Percentiles rank a stretch among this genome's conserved stretches.
Evolutionary conservation across 2,329 filamentous ascomycete species (phyloP).

Genomic region (Aspergillus latus): DNA sequence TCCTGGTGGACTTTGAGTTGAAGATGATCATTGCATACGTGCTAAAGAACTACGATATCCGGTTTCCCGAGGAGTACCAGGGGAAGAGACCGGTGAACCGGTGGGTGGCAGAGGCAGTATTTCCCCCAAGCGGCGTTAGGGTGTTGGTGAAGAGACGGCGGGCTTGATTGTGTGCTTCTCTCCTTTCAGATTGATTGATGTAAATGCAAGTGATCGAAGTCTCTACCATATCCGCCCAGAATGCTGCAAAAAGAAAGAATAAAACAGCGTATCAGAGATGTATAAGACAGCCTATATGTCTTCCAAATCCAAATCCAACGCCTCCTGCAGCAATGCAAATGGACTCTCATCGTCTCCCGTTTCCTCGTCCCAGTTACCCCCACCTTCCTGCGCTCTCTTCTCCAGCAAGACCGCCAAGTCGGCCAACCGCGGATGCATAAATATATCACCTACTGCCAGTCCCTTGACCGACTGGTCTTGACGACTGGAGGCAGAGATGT

Average conservation of each 20-base stretch:
- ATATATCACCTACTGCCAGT: neutral
- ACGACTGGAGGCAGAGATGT: neutral
- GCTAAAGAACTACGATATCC: slow-evolving; percentile 6
- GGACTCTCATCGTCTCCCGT: neutral
- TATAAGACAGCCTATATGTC: neutral
- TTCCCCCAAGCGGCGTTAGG: slow-evolving; percentile 9
- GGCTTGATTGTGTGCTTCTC: too few relatives aligned
- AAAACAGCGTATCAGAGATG: neutral
- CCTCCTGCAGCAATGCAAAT: neutral
- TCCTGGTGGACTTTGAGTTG: slow-evolving; percentile 15
- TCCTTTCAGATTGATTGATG: too few relatives aligned
- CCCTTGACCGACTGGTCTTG: neutral
- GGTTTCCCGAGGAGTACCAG: slow-evolving; percentile 15
- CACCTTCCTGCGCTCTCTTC: neutral
- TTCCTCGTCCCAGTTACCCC: neutral
- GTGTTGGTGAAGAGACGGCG: slow-evolving; percentile 2
- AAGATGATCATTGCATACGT: slow-evolving; percentile 18
- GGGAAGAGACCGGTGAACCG: slow-evolving; percentile 12
- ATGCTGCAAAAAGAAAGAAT: too few relatives aligned
- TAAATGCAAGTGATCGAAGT: too few relatives aligned
- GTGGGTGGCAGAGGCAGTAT: slow-evolving; percentile 16
- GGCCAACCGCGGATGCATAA: neutral
- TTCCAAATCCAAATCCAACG: neutral
- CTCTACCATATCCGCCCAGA: too few relatives aligned
- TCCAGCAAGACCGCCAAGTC: neutral